Percentiles rank a stretch among this genome's conserved stretches.
Evolutionary conservation across 345 rosid genomes (phyloP).

Genomic region (Dipteronia sinensis): DNA sequence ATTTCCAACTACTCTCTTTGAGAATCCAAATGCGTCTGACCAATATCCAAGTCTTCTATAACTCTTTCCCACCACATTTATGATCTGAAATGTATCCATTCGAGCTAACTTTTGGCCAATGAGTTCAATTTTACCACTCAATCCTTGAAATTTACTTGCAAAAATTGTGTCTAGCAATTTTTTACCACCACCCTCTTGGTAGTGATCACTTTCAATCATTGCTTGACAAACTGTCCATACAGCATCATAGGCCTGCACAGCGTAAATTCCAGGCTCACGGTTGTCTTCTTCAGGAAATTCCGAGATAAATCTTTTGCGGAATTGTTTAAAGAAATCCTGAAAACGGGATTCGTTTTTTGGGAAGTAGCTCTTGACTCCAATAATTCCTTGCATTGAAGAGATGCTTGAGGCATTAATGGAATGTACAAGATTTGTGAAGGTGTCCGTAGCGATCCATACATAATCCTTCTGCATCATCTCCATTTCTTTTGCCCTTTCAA

Average conservation of each 20-base stretch:
- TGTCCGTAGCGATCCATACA: conserved; percentile 37
- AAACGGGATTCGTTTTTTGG: neutral
- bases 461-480: conserved; percentile 32
- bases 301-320: conserved; percentile 17
- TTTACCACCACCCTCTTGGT: neutral
- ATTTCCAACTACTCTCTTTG: neutral
- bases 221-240: conserved; percentile 18
- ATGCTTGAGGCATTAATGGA: conserved; percentile 16
- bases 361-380: conserved; percentile 28
- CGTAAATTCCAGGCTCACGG: conserved; percentile 26
- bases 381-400: conserved; percentile 27
- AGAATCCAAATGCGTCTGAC: neutral
- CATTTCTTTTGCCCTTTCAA: conserved; percentile 25
- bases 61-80: conserved; percentile 29
- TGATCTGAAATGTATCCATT: conserved; percentile 8
- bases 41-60: conserved; percentile 26
- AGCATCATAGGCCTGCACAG: conserved; percentile 34
- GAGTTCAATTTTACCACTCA: conserved; percentile 19
- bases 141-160: conserved; percentile 16
- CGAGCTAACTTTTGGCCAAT: neutral
- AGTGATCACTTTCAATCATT: neutral
- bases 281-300: conserved; percentile 22
- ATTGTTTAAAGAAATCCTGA: conserved; percentile 9
- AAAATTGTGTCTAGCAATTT: conserved; percentile 10
- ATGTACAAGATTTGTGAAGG: conserved; percentile 22